A percentile compares a stretch with the other conserved stretches of the same genome.
Evolutionary conservation across 2,329 filamentous ascomycete genomes (phyloP).

Genomic region (Pestalotiopsis sp.): DNA sequence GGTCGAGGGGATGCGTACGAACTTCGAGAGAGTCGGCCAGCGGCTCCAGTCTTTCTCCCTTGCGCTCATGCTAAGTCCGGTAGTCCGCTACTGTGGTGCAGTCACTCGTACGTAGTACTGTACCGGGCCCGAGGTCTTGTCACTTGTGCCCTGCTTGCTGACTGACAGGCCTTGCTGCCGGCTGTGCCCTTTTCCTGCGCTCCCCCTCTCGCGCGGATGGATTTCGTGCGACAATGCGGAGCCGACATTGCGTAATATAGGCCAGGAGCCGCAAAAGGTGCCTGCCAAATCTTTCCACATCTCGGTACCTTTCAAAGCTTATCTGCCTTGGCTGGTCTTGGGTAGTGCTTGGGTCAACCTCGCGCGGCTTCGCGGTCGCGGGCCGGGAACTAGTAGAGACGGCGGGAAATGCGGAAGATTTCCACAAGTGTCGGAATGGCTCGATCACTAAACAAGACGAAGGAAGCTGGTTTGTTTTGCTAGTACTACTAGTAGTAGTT

Average conservation of each 20-base stretch:
- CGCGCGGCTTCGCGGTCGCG: conserved; percentile 2
- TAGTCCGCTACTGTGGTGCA: neutral
- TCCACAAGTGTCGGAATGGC: neutral
- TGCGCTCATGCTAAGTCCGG: neutral
- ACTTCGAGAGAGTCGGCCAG: neutral
- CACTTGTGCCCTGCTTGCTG: too few species aligned
- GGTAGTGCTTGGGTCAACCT: neutral
- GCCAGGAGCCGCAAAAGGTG: neutral
- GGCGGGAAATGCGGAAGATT: neutral
- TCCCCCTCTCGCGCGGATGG: neutral
- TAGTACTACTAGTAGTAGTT: too few species aligned
- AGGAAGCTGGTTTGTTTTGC: neutral
- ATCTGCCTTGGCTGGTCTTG: neutral
- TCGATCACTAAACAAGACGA: neutral
- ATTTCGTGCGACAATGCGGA: neutral
- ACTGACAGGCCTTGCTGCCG: too few species aligned
- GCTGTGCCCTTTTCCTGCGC: neutral
- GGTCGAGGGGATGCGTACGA: neutral
- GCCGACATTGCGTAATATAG: neutral
- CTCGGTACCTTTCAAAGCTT: neutral
- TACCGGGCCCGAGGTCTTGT: too few species aligned
- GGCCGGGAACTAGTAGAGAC: neutral
- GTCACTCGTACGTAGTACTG: neutral
- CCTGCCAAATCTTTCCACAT: neutral
- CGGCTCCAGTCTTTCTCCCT: neutral